A percentile compares a stretch with the other conserved stretches of the same genome.
Conservation (phyloP, 768 basidiomycete genomes). For the Pisolithus tinctorius region DNA sequence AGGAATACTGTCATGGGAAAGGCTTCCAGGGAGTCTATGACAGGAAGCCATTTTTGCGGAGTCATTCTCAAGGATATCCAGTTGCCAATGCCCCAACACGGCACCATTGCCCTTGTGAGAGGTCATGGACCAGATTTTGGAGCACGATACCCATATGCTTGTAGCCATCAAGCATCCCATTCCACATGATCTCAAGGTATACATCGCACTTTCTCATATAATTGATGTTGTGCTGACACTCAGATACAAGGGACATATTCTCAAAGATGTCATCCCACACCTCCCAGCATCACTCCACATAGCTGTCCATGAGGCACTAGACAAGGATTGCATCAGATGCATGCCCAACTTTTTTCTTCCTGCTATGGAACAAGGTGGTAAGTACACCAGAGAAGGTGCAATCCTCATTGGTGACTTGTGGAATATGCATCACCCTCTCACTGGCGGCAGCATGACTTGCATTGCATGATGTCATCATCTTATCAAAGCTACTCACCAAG, state of each 20-base stretch:
- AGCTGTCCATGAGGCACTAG: conserved; percentile 59
- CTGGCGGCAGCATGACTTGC: conserved; percentile 97
- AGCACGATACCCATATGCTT: conserved; percentile 87
- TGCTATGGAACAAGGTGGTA: conserved; percentile 55
- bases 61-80: conserved; percentile 70
- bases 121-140: conserved; percentile 83
- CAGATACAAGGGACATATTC: conserved; percentile 54
- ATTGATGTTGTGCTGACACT: conserved; percentile 3
- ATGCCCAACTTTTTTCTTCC: conserved; percentile 98
- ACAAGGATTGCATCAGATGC: conserved; percentile 71
- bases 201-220: no score
- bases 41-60: conserved; percentile 80
- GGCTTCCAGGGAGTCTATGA: conserved; percentile 41
- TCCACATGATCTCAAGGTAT: conserved; percentile 73
- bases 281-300: conserved; percentile 68
- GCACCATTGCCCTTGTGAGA: conserved; percentile 78
- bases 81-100: conserved; percentile 69
- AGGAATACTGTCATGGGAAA: conserved; percentile 57
- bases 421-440: conserved; percentile 99
- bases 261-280: conserved; percentile 67
- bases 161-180: conserved; percentile 83
- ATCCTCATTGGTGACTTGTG: conserved; percentile 91
- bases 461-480: conserved; percentile 73
- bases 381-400: conserved; percentile 52
- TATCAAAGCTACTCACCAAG: conserved; percentile 52